phyloP scores from a whole-genome alignment of 176 grass and related monocot genomes.

The Tillandsia fasciculata region DNA sequence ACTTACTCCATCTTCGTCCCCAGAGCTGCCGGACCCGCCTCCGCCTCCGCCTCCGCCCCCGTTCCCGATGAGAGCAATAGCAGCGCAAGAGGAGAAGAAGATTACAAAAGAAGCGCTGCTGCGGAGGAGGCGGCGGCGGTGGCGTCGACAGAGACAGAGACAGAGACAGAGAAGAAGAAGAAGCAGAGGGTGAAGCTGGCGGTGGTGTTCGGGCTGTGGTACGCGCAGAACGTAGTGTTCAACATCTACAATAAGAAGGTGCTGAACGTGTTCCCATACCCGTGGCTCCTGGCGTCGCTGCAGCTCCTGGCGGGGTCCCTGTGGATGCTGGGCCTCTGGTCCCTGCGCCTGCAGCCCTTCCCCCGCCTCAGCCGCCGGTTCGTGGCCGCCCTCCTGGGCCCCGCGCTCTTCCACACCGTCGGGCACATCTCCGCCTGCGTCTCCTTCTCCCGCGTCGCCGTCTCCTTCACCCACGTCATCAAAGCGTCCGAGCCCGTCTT shows the following conservation, averaged over 20 bases:
- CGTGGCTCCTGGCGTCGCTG: slow-evolving; percentile 40
- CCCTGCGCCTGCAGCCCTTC: slow-evolving; percentile 23
- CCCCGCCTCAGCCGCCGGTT: slow-evolving; percentile 20
- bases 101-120: too few relatives aligned
- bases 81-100: too few relatives aligned
- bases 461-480: slow-evolving; percentile 44
- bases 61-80: not conserved
- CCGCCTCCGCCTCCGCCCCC: not conserved
- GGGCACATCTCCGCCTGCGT: slow-evolving; percentile 44
- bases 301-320: slow-evolving; percentile 32
- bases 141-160: too few relatives aligned
- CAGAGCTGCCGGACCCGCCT: not conserved
- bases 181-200: slow-evolving; percentile 17
- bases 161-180: not conserved
- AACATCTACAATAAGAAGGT: slow-evolving; percentile 52
- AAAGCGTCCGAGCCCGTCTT: slow-evolving; percentile 38
- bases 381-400: slow-evolving; percentile 30
- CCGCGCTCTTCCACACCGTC: slow-evolving; percentile 33
- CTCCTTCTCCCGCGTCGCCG: slow-evolving; percentile 39
- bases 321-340: slow-evolving; percentile 35
- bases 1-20: not conserved
- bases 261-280: slow-evolving; percentile 37
- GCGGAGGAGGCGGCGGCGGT: not conserved
- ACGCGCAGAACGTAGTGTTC: slow-evolving; percentile 34
- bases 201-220: slow-evolving; percentile 34